These are phyloP conservation scores for Cyberlindnera suaveolens DNA, from an alignment of 805 yeast genomes.

Conservation along the genomic window DNA sequence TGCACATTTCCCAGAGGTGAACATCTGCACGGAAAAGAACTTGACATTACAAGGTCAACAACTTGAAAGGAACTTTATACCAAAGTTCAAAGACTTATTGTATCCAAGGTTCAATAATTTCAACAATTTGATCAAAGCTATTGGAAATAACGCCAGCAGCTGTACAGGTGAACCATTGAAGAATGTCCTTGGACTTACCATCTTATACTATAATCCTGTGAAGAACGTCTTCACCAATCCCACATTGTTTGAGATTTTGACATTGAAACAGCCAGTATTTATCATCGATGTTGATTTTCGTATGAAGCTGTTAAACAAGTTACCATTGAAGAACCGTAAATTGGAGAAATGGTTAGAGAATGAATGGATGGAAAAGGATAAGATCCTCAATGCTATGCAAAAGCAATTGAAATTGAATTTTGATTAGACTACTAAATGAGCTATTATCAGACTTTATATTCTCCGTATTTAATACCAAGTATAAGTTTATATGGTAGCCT, in stretches of 20 bases:
- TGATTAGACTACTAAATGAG: not conserved
- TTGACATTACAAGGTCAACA: slow-evolving; percentile 43
- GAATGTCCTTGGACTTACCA: slow-evolving; percentile 28
- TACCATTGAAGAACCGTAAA: slow-evolving; percentile 48
- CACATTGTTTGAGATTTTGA: slow-evolving; percentile 30
- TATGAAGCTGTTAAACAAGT: slow-evolving; percentile 32
- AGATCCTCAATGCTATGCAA: slow-evolving; percentile 34
- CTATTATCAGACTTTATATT: too few relatives aligned
- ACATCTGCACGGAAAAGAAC: slow-evolving; percentile 49
- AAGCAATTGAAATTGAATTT: slow-evolving; percentile 23
- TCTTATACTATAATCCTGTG: slow-evolving; percentile 32
- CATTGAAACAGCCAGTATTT: slow-evolving; percentile 26
- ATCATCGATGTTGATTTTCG: slow-evolving; percentile 22
- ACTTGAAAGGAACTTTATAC: slow-evolving; percentile 53
- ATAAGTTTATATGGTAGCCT: slow-evolving; percentile 36
- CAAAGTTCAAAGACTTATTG: slow-evolving; percentile 51
- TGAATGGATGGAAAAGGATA: slow-evolving; percentile 69
- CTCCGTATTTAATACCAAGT: not conserved
- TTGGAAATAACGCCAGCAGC: not conserved
- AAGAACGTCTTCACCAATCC: slow-evolving; percentile 28
- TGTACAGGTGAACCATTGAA: slow-evolving; percentile 21
- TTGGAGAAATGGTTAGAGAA: slow-evolving; percentile 73
- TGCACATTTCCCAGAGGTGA: slow-evolving; percentile 81
- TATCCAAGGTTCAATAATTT: slow-evolving; percentile 74
- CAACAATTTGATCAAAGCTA: slow-evolving; percentile 35